phyloP scores from a whole-genome alignment of 768 basidiomycete genomes.

The Pleurotus tuber-regium region DNA sequence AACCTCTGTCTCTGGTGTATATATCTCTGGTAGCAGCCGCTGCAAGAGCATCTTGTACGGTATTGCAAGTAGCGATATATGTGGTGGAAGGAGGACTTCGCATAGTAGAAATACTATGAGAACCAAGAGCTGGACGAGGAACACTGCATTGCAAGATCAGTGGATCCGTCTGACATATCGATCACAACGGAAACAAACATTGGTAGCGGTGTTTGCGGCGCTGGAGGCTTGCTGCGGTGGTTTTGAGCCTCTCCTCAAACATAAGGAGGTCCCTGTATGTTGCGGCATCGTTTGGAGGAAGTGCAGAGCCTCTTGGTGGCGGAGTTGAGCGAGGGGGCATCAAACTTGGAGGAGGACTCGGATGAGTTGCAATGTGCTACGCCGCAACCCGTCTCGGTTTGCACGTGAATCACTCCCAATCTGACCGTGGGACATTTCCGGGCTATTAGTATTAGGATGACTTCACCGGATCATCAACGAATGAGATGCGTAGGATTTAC shows the following conservation, averaged over 20 bases:
- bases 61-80: conserved; percentile 63
- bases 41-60: conserved; percentile 56
- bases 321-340: conserved; percentile 30
- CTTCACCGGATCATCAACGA: not conserved
- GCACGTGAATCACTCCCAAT: no score
- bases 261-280: conserved; percentile 87
- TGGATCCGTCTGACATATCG: not conserved
- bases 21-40: conserved; percentile 49
- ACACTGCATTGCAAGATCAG: conserved; percentile 46
- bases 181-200: conserved; percentile 42
- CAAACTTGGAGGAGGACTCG: not conserved
- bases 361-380: not conserved
- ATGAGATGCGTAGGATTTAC: not conserved
- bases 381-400: no score
- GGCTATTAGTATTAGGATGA: not conserved
- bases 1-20: conserved; percentile 38
- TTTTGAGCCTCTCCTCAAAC: conserved; percentile 96
- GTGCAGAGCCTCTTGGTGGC: conserved; percentile 31
- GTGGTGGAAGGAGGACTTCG: conserved; percentile 66
- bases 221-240: conserved; percentile 80
- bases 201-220: conserved; percentile 81
- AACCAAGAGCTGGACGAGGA: conserved; percentile 65
- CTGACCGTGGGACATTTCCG: not conserved
- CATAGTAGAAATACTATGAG: conserved; percentile 70
- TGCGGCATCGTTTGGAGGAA: conserved; percentile 69